Conservation (phyloP, 129 eudicot species). For the Arctium minus region DNA sequence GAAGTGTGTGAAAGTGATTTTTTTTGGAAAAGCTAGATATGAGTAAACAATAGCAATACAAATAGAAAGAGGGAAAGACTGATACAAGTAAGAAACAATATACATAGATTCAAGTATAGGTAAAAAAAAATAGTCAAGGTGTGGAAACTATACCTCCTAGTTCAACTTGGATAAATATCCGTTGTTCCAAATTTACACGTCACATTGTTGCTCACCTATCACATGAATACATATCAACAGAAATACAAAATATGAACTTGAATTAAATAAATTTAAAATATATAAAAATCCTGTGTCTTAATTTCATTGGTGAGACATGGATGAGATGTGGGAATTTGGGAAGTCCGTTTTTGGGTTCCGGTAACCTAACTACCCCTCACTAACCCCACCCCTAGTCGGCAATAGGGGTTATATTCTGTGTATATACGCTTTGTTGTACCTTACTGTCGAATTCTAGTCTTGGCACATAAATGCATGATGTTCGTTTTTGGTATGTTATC, state of each 20-base stretch:
- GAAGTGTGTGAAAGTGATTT: not conserved
- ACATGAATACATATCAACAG: no score
- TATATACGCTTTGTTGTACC: not conserved
- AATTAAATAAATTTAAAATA: no score
- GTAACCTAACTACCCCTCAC: not conserved
- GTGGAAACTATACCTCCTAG: not conserved
- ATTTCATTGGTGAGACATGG: no score
- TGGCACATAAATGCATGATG: not conserved
- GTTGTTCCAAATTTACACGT: no score
- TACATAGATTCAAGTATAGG: not conserved
- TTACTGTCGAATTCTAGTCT: no score
- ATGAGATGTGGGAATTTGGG: no score
- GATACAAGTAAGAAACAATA: no score
- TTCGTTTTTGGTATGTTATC: not conserved
- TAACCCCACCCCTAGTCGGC: not conserved
- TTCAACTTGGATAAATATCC: no score
- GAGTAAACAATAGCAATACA: not conserved
- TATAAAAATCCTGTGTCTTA: no score
- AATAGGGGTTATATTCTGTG: no score
- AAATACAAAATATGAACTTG: no score
- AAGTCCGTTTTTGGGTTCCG: not conserved
- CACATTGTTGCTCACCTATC: no score
- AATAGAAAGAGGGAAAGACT: not conserved
- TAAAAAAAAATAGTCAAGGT: not conserved
- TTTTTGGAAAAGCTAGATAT: not conserved